phyloP scores from a whole-genome alignment of 2,329 filamentous ascomycete genomes.

The Exophiala lecanii-corni region DNA sequence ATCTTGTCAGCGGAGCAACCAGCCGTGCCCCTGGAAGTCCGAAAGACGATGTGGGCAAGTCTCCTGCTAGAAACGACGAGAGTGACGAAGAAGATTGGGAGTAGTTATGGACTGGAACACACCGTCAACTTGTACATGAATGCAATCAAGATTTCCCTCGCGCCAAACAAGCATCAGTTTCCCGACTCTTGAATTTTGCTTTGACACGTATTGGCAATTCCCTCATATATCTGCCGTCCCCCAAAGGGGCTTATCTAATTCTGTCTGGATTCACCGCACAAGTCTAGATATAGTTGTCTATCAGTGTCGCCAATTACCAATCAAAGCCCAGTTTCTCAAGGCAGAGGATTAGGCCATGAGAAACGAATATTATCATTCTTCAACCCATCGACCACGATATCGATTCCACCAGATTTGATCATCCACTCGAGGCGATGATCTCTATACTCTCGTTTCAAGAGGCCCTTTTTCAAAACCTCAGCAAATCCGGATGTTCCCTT shows the following conservation, averaged over 20 bases:
- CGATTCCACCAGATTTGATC: constrained; percentile 17
- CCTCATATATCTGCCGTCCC: too few relatives aligned
- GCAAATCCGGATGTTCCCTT: constrained; percentile 2
- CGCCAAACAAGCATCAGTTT: too few relatives aligned
- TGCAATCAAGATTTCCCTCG: too few relatives aligned
- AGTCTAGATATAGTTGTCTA: too few relatives aligned
- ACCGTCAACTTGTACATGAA: too few relatives aligned
- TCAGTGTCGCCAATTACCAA: too few relatives aligned
- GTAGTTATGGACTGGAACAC: constrained; percentile 10
- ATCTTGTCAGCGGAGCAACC: constrained; percentile 76
- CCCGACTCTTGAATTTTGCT: too few relatives aligned
- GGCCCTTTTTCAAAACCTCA: constrained; percentile 6
- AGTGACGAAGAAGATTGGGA: constrained; percentile 41
- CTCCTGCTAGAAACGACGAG: constrained; percentile 51
- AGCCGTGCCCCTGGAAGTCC: constrained; percentile 71
- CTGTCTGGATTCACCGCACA: too few relatives aligned
- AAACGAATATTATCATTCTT: constrained; percentile 18
- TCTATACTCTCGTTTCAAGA: constrained; percentile 15
- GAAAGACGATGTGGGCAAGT: constrained; percentile 42
- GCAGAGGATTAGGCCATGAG: constrained; percentile 11
- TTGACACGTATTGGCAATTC: too few relatives aligned
- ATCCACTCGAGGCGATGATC: constrained; percentile 23
- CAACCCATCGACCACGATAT: constrained; percentile 15
- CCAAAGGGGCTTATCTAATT: too few relatives aligned
- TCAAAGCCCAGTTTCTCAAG: background rate